Base-by-base conservation (phyloP, 257 asterid genomes). In the Solanum virginianum region DNA sequence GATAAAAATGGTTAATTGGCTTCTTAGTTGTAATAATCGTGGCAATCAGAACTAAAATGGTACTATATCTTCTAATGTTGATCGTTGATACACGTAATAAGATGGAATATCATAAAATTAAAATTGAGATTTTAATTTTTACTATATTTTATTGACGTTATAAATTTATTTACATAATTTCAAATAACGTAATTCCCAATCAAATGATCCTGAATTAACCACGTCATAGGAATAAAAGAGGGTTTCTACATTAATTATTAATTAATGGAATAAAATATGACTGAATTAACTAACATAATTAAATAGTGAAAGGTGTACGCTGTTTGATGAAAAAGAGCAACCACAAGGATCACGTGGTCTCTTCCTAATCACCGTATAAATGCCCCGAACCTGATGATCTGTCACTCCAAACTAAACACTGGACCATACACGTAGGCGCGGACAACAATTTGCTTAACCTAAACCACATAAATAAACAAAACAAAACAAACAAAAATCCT, bases 371-470 rank as follows among this genome's bases (percentile, higher is more conserved):
- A 51, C 88, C 89, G 18, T 53, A 57, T 32, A 83, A 43, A 45
- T 2, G 4, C 1, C 26, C 87, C 89, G 65, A 89, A 24, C 91
- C 90, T 70, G 51, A 24, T 72, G 55, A 57, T 26, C 86, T 87
- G 91, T 71, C 84, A 17, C 29, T n/a, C 90, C 89, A 86, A 93
- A 84, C 89, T 94, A 82, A 57, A 82, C 80, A 72, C 68, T 41
- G 36, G 10, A 1, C 12, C 4, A 32, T 82, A 91, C 93, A 90
- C 90, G 87, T 86, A 92, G 98, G 92, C 88, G 89, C 92, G 97
- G 97, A 91, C 91, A 90, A 59, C 96, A 96, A 94, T 92, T 93
- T 85, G 88, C 43, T 49, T 41, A 4, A 49, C 90, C 90, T 72
- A 86, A 1, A 84, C 90, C 89, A 49, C 53, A 55, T 39, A 60